Conservation (phyloP, 768 basidiomycete species). For the Tricholoma bakamatsutake region DNA sequence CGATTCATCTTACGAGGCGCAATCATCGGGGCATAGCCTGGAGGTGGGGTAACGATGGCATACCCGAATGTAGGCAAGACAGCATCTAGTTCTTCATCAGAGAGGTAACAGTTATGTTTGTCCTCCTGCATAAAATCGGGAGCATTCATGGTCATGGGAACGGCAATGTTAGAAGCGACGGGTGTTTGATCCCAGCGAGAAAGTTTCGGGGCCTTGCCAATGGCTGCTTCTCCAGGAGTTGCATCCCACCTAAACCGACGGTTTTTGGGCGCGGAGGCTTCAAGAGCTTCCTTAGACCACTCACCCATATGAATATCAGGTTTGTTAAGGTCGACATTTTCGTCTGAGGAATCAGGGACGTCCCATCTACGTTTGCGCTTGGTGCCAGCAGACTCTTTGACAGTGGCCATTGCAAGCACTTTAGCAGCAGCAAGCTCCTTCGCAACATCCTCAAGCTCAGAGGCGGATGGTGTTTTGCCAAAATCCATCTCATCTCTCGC, state of each 20-base stretch:
- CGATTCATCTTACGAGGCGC: constrained; percentile 58
- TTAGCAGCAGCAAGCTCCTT: constrained; percentile 58
- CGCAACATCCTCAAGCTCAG: constrained; percentile 68
- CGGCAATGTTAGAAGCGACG: constrained; percentile 46
- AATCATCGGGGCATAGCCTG: constrained; percentile 80
- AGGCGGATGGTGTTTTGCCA: constrained; percentile 87
- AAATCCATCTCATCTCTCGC: constrained; percentile 82
- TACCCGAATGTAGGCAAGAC: constrained; percentile 86
- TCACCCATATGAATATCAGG: constrained; percentile 54
- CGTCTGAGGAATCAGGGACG: constrained; percentile 52
- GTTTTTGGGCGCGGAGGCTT: constrained; percentile 78
- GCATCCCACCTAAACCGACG: constrained; percentile 97
- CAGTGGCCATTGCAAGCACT: constrained; percentile 28
- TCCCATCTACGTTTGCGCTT: constrained; percentile 86
- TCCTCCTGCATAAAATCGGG: constrained; percentile 87
- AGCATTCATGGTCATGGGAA: constrained; percentile 77
- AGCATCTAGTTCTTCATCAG: constrained; percentile 92
- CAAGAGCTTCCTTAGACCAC: constrained; percentile 73
- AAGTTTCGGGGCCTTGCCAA: constrained; percentile 72
- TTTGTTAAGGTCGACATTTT: constrained; percentile 60
- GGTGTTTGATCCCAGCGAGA: constrained; percentile 99
- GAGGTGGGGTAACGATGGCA: constrained; percentile 87
- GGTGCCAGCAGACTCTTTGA: constrained; percentile 36
- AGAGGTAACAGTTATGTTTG: constrained; percentile 92
- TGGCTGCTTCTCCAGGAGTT: constrained; percentile 64